phyloP scores from a whole-genome alignment of 1,284 basidiomycete genomes.

The Marasmius fiardii region DNA sequence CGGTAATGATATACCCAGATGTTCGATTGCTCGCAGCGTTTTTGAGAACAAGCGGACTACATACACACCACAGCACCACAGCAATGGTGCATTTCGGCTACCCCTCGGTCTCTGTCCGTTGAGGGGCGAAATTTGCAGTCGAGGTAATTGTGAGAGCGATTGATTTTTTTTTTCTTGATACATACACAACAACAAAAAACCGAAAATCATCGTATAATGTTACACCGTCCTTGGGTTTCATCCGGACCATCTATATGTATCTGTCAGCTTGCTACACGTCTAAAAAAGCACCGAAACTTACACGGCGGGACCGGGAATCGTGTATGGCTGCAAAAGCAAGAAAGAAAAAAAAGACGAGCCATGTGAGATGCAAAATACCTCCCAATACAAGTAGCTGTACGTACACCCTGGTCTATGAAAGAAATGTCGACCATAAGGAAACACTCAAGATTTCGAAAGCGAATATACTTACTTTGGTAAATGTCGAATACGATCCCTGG shows the following conservation, averaged over 20 bases:
- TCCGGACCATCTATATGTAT: background rate
- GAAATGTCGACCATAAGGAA: background rate
- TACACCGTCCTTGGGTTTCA: no score
- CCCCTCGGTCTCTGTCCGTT: no score
- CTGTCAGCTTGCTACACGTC: background rate
- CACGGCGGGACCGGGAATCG: conserved; percentile 41
- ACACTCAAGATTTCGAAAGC: background rate
- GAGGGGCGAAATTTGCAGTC: no score
- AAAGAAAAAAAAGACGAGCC: background rate
- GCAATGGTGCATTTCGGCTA: no score
- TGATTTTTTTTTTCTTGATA: no score
- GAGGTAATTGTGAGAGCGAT: no score
- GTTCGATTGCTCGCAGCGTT: no score
- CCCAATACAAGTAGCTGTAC: conserved; percentile 7
- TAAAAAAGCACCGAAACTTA: conserved; percentile 18
- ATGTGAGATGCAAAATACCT: background rate
- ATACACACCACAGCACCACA: no score
- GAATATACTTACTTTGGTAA: conserved; percentile 31
- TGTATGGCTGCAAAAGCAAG: conserved; percentile 29
- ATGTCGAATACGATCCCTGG: conserved; percentile 33
- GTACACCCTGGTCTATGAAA: conserved; percentile 23
- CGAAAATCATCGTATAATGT: no score
- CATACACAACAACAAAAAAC: no score
- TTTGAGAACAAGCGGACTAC: no score
- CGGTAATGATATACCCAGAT: no score